Conservation (phyloP, 2,329 filamentous ascomycete genomes). For the Colletotrichum sp. region DNA sequence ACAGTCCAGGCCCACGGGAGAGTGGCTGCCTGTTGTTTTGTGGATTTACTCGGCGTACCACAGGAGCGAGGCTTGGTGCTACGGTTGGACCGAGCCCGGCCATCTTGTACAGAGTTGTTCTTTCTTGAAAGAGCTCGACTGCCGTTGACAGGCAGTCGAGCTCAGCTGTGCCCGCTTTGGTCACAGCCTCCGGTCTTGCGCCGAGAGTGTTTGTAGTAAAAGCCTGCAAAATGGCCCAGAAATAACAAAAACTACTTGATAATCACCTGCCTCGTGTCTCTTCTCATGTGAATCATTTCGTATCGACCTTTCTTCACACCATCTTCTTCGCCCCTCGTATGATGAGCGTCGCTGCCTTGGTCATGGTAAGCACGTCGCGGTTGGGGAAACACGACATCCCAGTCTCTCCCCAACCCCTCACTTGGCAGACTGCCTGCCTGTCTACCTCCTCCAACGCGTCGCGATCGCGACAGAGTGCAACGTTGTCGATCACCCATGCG, state of each 20-base stretch:
- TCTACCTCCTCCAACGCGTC: not conserved
- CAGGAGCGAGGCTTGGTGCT: not conserved
- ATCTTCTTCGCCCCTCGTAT: not conserved
- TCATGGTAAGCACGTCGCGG: not conserved
- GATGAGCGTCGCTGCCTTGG: not conserved
- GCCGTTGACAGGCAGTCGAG: not conserved
- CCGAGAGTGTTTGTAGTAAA: not conserved
- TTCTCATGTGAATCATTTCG: not conserved
- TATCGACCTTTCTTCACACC: not conserved
- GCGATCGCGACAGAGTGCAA: not conserved
- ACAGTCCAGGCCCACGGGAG: slow-evolving; percentile 9
- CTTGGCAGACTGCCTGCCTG: not conserved
- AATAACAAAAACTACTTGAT: slow-evolving; percentile 6
- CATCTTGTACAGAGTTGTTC: slow-evolving; percentile 12
- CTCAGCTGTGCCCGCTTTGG: not conserved
- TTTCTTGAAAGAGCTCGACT: not conserved
- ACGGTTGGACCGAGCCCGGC: not conserved
- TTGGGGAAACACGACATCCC: not conserved
- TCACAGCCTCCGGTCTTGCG: not conserved
- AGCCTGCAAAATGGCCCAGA: slow-evolving; percentile 1
- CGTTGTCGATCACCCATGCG: not conserved
- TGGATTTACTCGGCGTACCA: slow-evolving; percentile 14
- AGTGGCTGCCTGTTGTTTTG: slow-evolving; percentile 14
- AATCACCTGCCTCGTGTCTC: not conserved
- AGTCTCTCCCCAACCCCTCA: not conserved